phyloP scores from a whole-genome alignment of 768 basidiomycete species.

The Sarcomyxa edulis region DNA sequence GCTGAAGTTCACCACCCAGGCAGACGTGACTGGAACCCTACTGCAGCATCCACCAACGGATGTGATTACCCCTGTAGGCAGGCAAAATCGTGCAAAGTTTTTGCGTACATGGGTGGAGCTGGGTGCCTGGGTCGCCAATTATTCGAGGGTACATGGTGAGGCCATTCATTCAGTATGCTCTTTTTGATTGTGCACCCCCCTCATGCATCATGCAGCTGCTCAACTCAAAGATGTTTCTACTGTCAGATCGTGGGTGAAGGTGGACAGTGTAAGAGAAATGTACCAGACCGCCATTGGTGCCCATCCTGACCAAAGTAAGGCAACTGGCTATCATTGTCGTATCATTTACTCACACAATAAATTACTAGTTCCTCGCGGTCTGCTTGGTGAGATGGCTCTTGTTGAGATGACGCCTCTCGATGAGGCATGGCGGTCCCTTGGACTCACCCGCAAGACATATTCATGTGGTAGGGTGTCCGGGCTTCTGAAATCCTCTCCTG shows the following conservation, averaged over 20 bases:
- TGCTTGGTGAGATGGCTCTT: constrained; percentile 36
- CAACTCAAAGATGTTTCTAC: constrained; percentile 39
- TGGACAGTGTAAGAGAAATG: constrained; percentile 61
- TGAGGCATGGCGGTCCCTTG: constrained; percentile 43
- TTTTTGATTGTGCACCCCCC: constrained; percentile 3
- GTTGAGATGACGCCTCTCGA: constrained; percentile 30
- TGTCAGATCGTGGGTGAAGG: constrained; percentile 41
- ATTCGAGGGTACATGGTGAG: constrained; percentile 41
- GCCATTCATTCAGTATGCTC: not conserved
- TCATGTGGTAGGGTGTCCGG: constrained; percentile 45
- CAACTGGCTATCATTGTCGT: no score
- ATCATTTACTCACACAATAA: constrained; percentile 4
- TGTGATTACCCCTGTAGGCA: constrained; percentile 36
- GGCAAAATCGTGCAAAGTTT: constrained; percentile 51
- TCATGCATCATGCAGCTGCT: constrained; percentile 28
- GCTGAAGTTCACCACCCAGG: constrained; percentile 29
- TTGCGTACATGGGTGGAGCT: constrained; percentile 81
- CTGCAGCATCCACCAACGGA: constrained; percentile 56
- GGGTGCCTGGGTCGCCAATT: constrained; percentile 61
- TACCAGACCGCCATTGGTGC: constrained; percentile 72
- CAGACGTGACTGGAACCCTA: constrained; percentile 34
- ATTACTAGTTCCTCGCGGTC: constrained; percentile 46
- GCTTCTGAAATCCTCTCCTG: not conserved
- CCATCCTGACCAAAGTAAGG: constrained; percentile 71
- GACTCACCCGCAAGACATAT: constrained; percentile 63